These are phyloP conservation scores for Syncephalastrum sp. DNA, from an alignment of 371 early-diverging fungal genomes.

Conservation along the genomic window DNA sequence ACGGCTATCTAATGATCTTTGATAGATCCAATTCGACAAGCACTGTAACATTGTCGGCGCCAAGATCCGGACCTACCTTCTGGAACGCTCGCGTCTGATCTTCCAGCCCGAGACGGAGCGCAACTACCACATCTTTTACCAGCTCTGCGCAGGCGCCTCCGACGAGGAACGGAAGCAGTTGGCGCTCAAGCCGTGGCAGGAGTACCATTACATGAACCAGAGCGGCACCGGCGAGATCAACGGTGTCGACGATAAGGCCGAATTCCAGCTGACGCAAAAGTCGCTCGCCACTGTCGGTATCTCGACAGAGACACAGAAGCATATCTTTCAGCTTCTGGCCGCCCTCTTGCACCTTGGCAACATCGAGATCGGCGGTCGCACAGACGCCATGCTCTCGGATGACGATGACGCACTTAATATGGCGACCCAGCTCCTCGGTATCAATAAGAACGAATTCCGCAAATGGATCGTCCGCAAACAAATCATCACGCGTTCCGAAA, in stretches of 20 bases:
- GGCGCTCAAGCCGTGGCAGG: constrained; percentile 67
- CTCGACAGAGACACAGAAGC: constrained; percentile 71
- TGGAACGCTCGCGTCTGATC: constrained; percentile 96
- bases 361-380: constrained; percentile 75
- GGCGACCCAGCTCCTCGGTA: constrained; percentile 72
- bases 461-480: constrained; percentile 92
- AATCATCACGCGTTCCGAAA: constrained; percentile 85
- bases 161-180: constrained; percentile 75
- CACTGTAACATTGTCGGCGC: constrained; percentile 91
- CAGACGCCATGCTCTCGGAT: constrained; percentile 73
- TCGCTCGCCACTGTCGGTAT: constrained; percentile 87
- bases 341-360: constrained; percentile 93
- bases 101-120: constrained; percentile 94
- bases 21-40: constrained; percentile 75
- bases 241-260: constrained; percentile 88
- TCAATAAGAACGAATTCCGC: constrained; percentile 72
- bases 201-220: constrained; percentile 86
- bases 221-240: constrained; percentile 78
- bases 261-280: constrained; percentile 82
- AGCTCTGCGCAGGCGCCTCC: constrained; percentile 86
- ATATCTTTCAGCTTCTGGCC: constrained; percentile 86
- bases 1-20: background rate
- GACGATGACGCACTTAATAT: constrained; percentile 67
- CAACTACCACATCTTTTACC: constrained; percentile 99
- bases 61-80: constrained; percentile 92